Evolutionary conservation across 768 basidiomycete genomes (phyloP), one percentile per base, ranked within the genome.

Genomic region (Ramaria sp.): DNA sequence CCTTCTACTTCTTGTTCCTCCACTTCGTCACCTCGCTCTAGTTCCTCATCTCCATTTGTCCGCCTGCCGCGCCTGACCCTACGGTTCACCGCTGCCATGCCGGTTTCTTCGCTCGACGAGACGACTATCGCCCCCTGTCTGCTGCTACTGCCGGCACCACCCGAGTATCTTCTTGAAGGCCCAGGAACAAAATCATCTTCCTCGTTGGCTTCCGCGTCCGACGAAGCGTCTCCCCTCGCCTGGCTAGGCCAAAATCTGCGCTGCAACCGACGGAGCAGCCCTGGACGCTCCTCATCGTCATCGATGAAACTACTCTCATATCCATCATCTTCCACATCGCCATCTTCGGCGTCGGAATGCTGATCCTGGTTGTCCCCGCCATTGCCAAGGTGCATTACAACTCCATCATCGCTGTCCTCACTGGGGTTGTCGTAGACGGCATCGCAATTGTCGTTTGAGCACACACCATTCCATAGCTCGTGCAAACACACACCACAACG

Each of bases 401-500:
- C 18, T 6, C 47, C 28, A 13, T 32, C 48, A 9, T 44, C 52
- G 52, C 41, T 44, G 5, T 15, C 16, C 7, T 22, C 15, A 25
- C 32, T 45, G 15, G 7, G 27, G 24, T 48, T 43, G 8, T 34
- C 27, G 25, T 55, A 55, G 27, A n/a, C 53, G n/a, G 28, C 32
- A 16, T 16, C 27, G 20, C 53, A 55, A 16, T 34, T 9, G 32
- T 47, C 53, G 28, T 55, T 55, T 7, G 53, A 22, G 28, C 53
- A 55, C 2, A 2, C 15, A 3, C 32, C 32, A 38, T 25, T 20
- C 53, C 53, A 55, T 2, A 55, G 25, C 28, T 55, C 53, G 36
- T 55, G 53, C 22, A 55, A 8, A 48, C 53, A 55, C 18, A 12
- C 28, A 16, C 53, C 53, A 36, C 53, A 55, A 9, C 53, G 53